A percentile compares a stretch with the other conserved stretches of the same genome.
These are phyloP conservation scores for Parasarocladium wereldwijsianum DNA, from an alignment of 2,329 filamentous ascomycete genomes.

Conservation along the genomic window DNA sequence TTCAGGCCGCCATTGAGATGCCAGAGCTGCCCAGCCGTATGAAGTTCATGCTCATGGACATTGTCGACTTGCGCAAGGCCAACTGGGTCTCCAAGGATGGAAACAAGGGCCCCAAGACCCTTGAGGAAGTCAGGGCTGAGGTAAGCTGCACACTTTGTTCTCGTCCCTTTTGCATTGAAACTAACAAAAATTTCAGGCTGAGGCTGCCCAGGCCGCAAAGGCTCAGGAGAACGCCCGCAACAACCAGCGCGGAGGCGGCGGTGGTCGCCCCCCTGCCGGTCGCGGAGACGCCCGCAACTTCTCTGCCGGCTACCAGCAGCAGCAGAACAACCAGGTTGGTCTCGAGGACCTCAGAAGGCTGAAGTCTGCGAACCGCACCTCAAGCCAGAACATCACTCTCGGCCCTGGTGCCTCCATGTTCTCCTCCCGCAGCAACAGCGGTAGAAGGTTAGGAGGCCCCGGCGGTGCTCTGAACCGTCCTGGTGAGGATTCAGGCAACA, in stretches of 20 bases:
- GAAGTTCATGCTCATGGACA: slow-evolving; percentile 93
- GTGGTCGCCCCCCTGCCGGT: slow-evolving; percentile 57
- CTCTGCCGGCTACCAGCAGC: slow-evolving; percentile 55
- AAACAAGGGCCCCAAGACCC: slow-evolving; percentile 93
- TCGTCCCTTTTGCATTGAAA: slow-evolving; percentile 4
- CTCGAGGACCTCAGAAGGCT: slow-evolving; percentile 86
- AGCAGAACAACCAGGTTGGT: slow-evolving; percentile 71
- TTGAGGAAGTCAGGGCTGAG: slow-evolving; percentile 78
- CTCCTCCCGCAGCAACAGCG: slow-evolving; percentile 79
- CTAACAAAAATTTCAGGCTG: slow-evolving; percentile 31
- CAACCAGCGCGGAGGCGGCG: slow-evolving; percentile 50
- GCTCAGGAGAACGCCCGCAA: slow-evolving; percentile 55
- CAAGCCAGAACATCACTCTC: slow-evolving; percentile 51
- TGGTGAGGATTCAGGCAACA: slow-evolving; percentile 73
- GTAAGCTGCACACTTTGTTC: slow-evolving; percentile 23
- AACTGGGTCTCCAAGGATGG: slow-evolving; percentile 78
- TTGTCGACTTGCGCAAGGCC: slow-evolving; percentile 65
- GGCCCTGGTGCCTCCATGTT: slow-evolving; percentile 84
- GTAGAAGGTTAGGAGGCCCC: slow-evolving; percentile 64
- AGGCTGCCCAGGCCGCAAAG: slow-evolving; percentile 66
- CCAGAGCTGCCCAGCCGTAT: slow-evolving; percentile 75
- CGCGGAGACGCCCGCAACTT: slow-evolving; percentile 82
- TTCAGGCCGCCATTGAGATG: slow-evolving; percentile 66
- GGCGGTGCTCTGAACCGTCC: slow-evolving; percentile 57
- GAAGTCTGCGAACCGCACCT: slow-evolving; percentile 43